Percentiles rank a stretch among this genome's conserved stretches.
Conservation (phyloP, 768 basidiomycete species). For the Austroboletus eburneus region DNA sequence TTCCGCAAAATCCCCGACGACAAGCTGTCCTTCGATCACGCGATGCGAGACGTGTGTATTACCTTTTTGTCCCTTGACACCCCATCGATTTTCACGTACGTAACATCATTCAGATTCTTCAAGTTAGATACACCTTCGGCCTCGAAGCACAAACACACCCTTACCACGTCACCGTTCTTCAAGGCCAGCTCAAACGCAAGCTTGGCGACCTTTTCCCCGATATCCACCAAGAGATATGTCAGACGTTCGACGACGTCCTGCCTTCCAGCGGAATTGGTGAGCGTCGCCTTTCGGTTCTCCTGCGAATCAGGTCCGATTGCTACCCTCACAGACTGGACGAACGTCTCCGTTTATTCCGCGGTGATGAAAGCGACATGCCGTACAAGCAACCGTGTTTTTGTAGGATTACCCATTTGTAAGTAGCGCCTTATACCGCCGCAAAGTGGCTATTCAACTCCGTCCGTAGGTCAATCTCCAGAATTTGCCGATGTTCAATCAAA, state of each 20-base stretch:
- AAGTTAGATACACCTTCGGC: slow-evolving; percentile 37
- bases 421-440: slow-evolving; percentile 3
- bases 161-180: slow-evolving; percentile 35
- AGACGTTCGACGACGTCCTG: slow-evolving; percentile 29
- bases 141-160: slow-evolving; percentile 28
- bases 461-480: slow-evolving; percentile 34
- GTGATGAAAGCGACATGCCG: slow-evolving; percentile 33
- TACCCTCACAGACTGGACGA: slow-evolving; percentile 26
- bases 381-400: slow-evolving; percentile 39
- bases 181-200: slow-evolving; percentile 32
- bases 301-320: slow-evolving; percentile 10
- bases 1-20: slow-evolving; percentile 46
- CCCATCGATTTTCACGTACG: slow-evolving; percentile 10
- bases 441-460: slow-evolving; percentile 7
- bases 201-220: slow-evolving; percentile 31
- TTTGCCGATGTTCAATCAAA: slow-evolving; percentile 32
- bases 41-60: slow-evolving; percentile 36
- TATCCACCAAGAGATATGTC: slow-evolving; percentile 32
- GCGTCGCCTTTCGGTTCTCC: slow-evolving; percentile 1
- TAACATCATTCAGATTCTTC: slow-evolving; percentile 30
- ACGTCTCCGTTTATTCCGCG: slow-evolving; percentile 25
- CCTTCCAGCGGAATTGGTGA: slow-evolving; percentile 18
- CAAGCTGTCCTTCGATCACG: slow-evolving; percentile 40
- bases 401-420: slow-evolving; percentile 37
- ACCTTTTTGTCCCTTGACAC: slow-evolving; percentile 2